Conservation (phyloP, 2,329 filamentous ascomycete species). For the Gaeumannomyces sp. region DNA sequence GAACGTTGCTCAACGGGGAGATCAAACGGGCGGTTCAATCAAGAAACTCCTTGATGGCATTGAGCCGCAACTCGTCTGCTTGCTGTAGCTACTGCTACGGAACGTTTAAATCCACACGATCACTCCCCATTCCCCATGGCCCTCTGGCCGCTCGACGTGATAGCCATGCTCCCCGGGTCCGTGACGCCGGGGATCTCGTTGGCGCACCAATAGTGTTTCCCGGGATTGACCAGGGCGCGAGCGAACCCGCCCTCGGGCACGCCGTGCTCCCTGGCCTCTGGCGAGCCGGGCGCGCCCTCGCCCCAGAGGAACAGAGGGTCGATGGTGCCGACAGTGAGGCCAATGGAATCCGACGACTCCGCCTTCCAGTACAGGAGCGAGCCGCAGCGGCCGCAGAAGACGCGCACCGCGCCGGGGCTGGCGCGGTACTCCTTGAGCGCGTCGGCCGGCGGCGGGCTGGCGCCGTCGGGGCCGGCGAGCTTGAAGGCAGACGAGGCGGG, state of each 20-base stretch:
- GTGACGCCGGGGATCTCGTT: conserved; percentile 45
- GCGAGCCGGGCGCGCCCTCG: conserved; percentile 15
- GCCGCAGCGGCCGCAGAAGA: conserved; percentile 44
- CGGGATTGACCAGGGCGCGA: conserved; percentile 30
- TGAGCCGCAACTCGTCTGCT: no score
- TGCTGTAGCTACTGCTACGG: no score
- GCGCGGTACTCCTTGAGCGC: conserved; percentile 30
- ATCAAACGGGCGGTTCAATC: no score
- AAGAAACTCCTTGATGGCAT: no score
- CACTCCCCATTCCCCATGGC: background rate
- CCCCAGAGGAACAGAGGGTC: conserved; percentile 36
- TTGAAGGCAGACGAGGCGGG: conserved; percentile 25
- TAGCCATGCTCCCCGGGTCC: conserved; percentile 21
- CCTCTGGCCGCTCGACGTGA: background rate
- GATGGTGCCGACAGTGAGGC: conserved; percentile 36
- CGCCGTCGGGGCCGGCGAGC: conserved; percentile 24
- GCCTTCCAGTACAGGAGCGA: conserved; percentile 41
- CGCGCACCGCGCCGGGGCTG: conserved; percentile 33
- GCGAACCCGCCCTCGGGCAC: conserved; percentile 27
- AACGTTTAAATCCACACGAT: background rate
- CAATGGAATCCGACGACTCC: conserved; percentile 22
- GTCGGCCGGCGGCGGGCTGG: conserved; percentile 21
- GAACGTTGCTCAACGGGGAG: no score
- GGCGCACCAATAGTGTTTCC: conserved; percentile 33
- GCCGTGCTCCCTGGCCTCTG: conserved; percentile 9